phyloP scores from a whole-genome alignment of 768 basidiomycete genomes.

The Lentinula aciculospora region DNA sequence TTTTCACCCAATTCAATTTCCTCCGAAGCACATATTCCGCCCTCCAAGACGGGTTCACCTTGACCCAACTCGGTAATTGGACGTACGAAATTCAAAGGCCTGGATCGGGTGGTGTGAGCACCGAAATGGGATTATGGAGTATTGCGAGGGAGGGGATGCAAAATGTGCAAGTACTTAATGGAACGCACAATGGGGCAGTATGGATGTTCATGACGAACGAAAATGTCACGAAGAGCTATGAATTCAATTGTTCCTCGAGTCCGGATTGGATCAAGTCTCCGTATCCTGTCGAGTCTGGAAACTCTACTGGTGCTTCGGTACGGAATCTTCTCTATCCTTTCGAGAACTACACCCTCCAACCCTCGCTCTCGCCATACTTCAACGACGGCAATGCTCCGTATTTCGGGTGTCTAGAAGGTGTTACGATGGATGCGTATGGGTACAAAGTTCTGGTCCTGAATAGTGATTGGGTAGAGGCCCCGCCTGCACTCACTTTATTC shows the following conservation, averaged over 20 bases:
- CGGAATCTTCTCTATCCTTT: constrained; percentile 80
- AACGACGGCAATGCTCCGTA: constrained; percentile 54
- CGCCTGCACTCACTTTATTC: constrained; percentile 74
- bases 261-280: constrained; percentile 76
- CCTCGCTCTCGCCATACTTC: constrained; percentile 62
- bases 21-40: constrained; percentile 65
- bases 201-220: constrained; percentile 88
- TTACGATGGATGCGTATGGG: constrained; percentile 69
- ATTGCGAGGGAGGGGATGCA: constrained; percentile 61
- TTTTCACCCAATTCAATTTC: constrained; percentile 68
- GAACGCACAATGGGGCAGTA: constrained; percentile 58
- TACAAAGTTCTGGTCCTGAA: constrained; percentile 79
- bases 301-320: constrained; percentile 25
- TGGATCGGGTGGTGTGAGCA: constrained; percentile 75
- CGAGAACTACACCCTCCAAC: constrained; percentile 65
- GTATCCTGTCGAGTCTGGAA: constrained; percentile 44
- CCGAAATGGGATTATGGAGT: constrained; percentile 89
- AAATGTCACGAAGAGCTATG: constrained; percentile 65
- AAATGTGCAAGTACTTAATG: constrained; percentile 55
- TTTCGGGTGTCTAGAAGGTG: constrained; percentile 63
- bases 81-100: constrained; percentile 73
- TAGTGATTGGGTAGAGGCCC: constrained; percentile 61
- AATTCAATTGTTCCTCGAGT: constrained; percentile 47
- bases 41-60: constrained; percentile 81
- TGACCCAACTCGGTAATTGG: constrained; percentile 85